Percentiles rank a stretch among this genome's conserved stretches.
phyloP scores from a whole-genome alignment of 1,139 yeast genomes.

The Blastobotrys petasosporus region DNA sequence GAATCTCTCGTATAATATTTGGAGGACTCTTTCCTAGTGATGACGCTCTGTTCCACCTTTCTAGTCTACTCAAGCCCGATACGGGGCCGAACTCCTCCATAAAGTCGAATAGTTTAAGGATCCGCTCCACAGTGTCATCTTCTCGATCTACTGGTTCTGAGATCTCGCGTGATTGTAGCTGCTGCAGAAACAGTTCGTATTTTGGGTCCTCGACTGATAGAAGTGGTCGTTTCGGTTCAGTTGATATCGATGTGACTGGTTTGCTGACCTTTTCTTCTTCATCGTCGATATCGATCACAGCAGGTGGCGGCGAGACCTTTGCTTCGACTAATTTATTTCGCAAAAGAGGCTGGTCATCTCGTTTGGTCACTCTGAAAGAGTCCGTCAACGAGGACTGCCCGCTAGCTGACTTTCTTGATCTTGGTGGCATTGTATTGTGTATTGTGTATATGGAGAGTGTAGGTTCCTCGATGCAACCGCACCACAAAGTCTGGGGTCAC shows the following conservation, averaged over 20 bases:
- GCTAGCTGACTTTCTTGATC: not conserved
- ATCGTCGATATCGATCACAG: not conserved
- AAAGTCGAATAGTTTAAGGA: constrained; percentile 35
- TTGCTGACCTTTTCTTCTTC: not conserved
- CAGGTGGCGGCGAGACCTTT: not conserved
- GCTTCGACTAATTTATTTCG: not conserved
- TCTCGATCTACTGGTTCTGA: constrained; percentile 27
- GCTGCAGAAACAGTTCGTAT: not conserved
- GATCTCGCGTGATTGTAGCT: not conserved
- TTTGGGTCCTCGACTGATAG: not conserved
- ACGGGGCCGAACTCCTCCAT: constrained; percentile 35
- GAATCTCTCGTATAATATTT: constrained; percentile 27
- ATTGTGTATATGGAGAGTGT: not conserved
- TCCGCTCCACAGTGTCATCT: constrained; percentile 27
- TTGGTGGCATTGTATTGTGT: not conserved
- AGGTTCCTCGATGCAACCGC: not conserved
- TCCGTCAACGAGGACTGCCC: not conserved
- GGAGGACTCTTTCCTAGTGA: constrained; percentile 56
- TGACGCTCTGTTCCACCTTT: constrained; percentile 86
- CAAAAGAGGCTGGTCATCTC: not conserved
- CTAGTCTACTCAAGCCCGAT: constrained; percentile 35
- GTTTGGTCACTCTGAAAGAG: constrained; percentile 1
- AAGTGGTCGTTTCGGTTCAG: not conserved
- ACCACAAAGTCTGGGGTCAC: no score
- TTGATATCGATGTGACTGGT: not conserved